phyloP scores from a whole-genome alignment of 192 early-diverging fungal genomes.

The Neocallimastix lanati region DNA sequence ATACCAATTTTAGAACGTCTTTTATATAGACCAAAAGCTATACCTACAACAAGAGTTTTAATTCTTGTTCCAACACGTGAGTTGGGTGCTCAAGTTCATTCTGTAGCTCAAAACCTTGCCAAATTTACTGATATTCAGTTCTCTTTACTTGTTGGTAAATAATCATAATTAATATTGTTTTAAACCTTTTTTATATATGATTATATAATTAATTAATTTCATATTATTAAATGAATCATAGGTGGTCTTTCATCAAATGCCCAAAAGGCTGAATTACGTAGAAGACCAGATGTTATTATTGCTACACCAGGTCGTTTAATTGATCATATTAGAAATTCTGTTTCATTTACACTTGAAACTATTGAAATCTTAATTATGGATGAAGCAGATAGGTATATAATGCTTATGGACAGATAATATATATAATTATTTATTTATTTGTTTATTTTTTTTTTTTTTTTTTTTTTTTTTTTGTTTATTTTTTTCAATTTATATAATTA shows the following conservation, averaged over 20 bases:
- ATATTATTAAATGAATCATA: too few species aligned
- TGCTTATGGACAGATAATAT: too few species aligned
- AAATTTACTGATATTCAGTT: slow-evolving; percentile 74
- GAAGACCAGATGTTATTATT: slow-evolving; percentile 82
- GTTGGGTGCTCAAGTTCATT: slow-evolving; percentile 91
- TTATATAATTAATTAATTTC: not conserved
- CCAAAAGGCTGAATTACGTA: slow-evolving; percentile 74
- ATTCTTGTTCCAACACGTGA: slow-evolving; percentile 94
- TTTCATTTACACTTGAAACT: slow-evolving; percentile 61
- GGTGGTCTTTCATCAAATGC: slow-evolving; percentile 70
- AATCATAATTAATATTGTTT: not conserved
- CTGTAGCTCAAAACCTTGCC: slow-evolving; percentile 66
- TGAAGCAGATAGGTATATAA: slow-evolving; percentile 82
- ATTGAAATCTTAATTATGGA: slow-evolving; percentile 97
- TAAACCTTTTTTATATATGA: not conserved
- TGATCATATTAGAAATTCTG: slow-evolving; percentile 89
- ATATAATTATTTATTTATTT: too few species aligned
- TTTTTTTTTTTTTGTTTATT: too few species aligned
- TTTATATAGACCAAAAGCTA: slow-evolving; percentile 67
- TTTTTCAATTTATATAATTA: too few species aligned
- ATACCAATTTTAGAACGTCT: slow-evolving; percentile 90
- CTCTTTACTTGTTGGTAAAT: slow-evolving; percentile 56
- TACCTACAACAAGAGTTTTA: slow-evolving; percentile 62
- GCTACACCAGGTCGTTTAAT: slow-evolving; percentile 96
- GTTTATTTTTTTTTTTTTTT: too few species aligned